Evolutionary conservation across 2,329 filamentous ascomycete species (phyloP), one percentile per base, ranked within the genome.

Genomic region (Falciphora oryzae): DNA sequence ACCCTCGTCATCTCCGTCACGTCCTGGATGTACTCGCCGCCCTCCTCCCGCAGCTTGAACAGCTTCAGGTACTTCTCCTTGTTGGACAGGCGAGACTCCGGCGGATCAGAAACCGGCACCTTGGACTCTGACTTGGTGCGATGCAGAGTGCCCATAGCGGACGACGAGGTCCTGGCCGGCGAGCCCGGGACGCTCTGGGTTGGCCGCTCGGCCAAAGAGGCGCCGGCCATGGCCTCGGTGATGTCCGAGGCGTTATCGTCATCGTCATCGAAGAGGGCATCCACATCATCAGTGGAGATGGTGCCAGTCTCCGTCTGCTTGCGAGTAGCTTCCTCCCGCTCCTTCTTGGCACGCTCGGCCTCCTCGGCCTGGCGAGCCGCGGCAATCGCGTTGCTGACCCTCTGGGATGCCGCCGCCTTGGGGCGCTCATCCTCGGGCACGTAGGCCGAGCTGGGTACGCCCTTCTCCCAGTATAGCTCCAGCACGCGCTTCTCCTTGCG

Each of bases 391-490:
- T 91, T 91, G 57, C 86, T 88, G 65, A 89, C 85, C 68, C 92
- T 87, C 71, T 91, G 86, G 67, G 89, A 90, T 14, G 85, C 85
- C 65, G 86, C 88, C 62, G 90, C 88, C 83, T 95, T 96, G 64
- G 93, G 93, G 65, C 93, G 90, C 81, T 99, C 95, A 74, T 99
- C 95, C 74, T 99, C 95, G 3, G 95, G 95, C 63, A 99, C 89
- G 71, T 96, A 99, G 2, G 93, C 91, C 58, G 94, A 97, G 68
- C 93, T 98, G 32, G 94, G 92, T 10, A 98, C 93, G 60, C 95
- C 95, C 85, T 98, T 99, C 87, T 99, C 95, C 95, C 95, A 99
- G 83, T 97, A 99, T 22, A 99, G 85, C 79, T 99, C 95, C 60
- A 99, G 84, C 35, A 98, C 87, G 65, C 95, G 88, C 80, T 93